Evolutionary conservation across 257 asterid genomes (phyloP).

Genomic region (Jacaranda copaia): DNA sequence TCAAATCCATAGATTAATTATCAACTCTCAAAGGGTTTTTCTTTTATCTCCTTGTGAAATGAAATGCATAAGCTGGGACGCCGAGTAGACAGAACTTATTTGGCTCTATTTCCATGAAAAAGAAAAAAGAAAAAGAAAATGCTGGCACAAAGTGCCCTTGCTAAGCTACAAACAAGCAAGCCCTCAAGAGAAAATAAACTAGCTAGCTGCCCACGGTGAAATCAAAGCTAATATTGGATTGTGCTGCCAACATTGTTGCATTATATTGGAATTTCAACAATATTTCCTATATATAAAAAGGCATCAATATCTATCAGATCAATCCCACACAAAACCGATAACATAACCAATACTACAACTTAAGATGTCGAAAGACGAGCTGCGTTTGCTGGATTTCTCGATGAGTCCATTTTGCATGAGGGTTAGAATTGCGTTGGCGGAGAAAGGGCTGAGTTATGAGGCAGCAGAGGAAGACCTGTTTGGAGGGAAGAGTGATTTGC

Average conservation of each 20-base stretch:
- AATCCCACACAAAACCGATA: neutral
- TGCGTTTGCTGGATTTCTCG: conserved; percentile 66
- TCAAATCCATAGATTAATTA: neutral
- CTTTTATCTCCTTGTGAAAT: neutral
- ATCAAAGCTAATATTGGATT: conserved; percentile 33
- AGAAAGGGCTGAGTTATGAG: conserved; percentile 66
- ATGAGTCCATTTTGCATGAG: conserved; percentile 66
- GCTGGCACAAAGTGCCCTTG: neutral
- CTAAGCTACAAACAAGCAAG: neutral
- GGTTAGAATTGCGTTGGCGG: conserved; percentile 63
- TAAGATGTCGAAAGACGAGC: conserved; percentile 55
- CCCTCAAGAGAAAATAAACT: neutral
- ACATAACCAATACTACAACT: neutral
- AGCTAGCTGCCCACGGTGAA: conserved; percentile 18
- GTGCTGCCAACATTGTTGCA: conserved; percentile 7
- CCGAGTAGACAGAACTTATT: too few species aligned
- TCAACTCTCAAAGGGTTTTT: neutral
- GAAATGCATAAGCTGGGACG: neutral
- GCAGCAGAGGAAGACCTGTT: conserved; percentile 56
- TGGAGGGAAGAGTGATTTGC: conserved; percentile 67
- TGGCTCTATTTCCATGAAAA: conserved; percentile 11
- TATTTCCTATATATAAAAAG: conserved; percentile 26
- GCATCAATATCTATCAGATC: neutral
- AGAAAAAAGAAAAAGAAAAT: neutral
- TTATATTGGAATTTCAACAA: conserved; percentile 18